Conservation (phyloP, 257 asterid genomes). For the Petunia secreta region DNA sequence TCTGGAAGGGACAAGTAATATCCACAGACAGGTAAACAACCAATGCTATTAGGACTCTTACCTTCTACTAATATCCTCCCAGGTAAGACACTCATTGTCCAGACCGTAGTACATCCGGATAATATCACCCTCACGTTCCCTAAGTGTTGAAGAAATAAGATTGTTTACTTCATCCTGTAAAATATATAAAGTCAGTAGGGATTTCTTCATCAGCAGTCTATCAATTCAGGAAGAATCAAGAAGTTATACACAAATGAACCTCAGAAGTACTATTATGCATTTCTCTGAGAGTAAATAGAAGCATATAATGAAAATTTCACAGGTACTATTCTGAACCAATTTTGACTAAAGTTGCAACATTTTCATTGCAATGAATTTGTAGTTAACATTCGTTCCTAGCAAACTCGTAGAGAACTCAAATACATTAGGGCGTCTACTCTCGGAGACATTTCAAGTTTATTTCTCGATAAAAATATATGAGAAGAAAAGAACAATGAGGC, state of each 20-base stretch:
- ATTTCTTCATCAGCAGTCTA: background rate
- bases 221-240: background rate
- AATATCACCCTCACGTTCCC: slow-evolving; percentile 83
- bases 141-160: slow-evolving; percentile 60
- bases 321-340: background rate
- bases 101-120: slow-evolving; percentile 86
- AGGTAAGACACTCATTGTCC: slow-evolving; percentile 83
- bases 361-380: background rate
- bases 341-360: background rate
- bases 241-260: slow-evolving; percentile 10
- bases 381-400: background rate
- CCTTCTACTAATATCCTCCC: slow-evolving; percentile 99
- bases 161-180: slow-evolving; percentile 84
- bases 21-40: background rate
- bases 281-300: background rate
- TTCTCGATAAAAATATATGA: background rate
- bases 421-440: background rate
- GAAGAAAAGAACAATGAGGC: background rate
- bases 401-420: background rate
- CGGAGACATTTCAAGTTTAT: background rate
- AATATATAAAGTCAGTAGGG: slow-evolving; percentile 6
- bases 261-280: background rate
- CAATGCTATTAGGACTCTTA: slow-evolving; percentile 27
- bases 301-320: background rate
- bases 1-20: background rate